Percentiles rank a stretch among this genome's conserved stretches.
Conservation (phyloP, 768 basidiomycete species). For the Pisolithus microcarpus region DNA sequence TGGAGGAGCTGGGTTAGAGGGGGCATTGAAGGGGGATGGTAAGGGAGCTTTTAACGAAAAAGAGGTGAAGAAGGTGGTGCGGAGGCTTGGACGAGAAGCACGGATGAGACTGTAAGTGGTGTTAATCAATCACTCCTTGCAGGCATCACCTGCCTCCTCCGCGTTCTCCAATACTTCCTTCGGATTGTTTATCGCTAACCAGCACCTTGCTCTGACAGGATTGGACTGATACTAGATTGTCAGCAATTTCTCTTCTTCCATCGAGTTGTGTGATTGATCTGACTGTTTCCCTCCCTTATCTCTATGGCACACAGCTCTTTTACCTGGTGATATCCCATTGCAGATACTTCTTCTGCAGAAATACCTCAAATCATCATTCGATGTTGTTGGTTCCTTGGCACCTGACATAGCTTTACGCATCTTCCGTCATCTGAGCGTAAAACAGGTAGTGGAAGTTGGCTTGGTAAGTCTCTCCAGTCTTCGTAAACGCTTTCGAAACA, state of each 20-base stretch:
- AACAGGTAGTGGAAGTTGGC: constrained; percentile 50
- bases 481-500: background rate
- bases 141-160: no score
- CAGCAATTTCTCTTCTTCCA: constrained; percentile 1
- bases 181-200: no score
- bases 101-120: constrained; percentile 64
- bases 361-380: constrained; percentile 76
- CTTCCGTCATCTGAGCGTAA: constrained; percentile 50
- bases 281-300: constrained; percentile 3
- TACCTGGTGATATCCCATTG: constrained; percentile 78
- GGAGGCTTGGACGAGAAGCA: constrained; percentile 56
- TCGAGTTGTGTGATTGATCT: background rate
- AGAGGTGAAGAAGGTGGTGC: constrained; percentile 58
- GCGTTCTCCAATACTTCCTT: no score
- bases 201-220: constrained; percentile 9
- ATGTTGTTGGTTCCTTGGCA: constrained; percentile 67
- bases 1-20: constrained; percentile 36
- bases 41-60: constrained; percentile 60
- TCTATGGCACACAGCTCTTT: constrained; percentile 43
- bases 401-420: constrained; percentile 60
- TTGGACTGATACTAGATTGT: constrained; percentile 25
- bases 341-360: constrained; percentile 83
- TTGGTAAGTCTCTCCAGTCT: constrained; percentile 19
- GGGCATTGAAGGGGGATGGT: constrained; percentile 41
- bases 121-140: background rate